Evolutionary conservation across 768 basidiomycete species (phyloP).

Genomic region (Amanita rimosa): DNA sequence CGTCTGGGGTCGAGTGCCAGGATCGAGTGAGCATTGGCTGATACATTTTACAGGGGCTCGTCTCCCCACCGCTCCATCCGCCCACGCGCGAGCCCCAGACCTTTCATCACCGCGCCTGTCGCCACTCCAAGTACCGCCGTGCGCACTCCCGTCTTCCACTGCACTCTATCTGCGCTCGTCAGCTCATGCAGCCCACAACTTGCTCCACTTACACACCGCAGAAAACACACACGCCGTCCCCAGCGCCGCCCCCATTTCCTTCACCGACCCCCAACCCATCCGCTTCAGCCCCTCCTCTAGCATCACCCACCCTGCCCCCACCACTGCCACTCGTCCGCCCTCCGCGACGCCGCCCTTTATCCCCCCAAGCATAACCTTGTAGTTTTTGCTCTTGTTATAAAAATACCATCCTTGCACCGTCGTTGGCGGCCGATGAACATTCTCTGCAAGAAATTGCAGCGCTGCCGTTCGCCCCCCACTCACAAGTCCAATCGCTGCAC

Average conservation of each 20-base stretch:
- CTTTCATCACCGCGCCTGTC: conserved; percentile 42
- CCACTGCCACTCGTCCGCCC: conserved; percentile 32
- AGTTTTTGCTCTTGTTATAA: conserved; percentile 95
- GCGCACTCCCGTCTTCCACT: conserved; percentile 35
- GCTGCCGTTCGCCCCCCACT: conserved; percentile 63
- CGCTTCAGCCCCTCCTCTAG: conserved; percentile 29
- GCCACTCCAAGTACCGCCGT: conserved; percentile 43
- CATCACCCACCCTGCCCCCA: conserved; percentile 31
- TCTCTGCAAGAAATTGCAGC: conserved; percentile 83
- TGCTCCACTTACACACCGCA: conserved; percentile 30
- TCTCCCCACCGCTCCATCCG: conserved; percentile 11
- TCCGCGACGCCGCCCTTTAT: conserved; percentile 56
- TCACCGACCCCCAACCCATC: conserved; percentile 27
- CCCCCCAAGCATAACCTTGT: conserved; percentile 65
- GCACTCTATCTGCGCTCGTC: conserved; percentile 40
- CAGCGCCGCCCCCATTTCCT: conserved; percentile 49
- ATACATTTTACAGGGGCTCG: conserved; percentile 10
- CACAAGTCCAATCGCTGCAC: conserved; percentile 60
- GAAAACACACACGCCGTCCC: conserved; percentile 53
- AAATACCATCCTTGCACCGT: conserved; percentile 92
- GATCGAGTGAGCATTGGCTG: conserved; percentile 57
- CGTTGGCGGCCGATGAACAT: conserved; percentile 76
- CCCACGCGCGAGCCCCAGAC: conserved; percentile 27
- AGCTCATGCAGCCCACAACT: background rate
- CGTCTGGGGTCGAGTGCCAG: conserved; percentile 47